Base-by-base conservation (phyloP, 306 rosid species). In the Amphicarpaea edgeworthii region DNA sequence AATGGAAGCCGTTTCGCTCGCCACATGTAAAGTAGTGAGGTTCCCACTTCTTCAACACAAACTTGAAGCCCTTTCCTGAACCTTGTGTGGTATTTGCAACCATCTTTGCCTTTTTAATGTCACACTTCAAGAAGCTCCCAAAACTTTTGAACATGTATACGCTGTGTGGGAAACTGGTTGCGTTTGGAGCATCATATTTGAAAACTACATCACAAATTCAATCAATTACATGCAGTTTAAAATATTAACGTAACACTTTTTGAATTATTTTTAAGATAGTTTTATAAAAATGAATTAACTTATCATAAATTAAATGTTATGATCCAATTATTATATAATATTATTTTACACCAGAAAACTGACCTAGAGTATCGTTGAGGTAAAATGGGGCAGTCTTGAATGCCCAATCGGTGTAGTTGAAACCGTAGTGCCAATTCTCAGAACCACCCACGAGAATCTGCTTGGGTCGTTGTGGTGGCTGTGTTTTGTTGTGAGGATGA, bases 1-100 rank as follows among this genome's bases (percentile, higher is more conserved):
- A 93, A 67, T 93, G 93, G 12, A 77, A 17, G 2, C 93, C 94
- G 40, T 83, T 57, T 72, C 76, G 58, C 74, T 88, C 90, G 1
- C 90, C 94, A 3, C 96, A 90, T 0, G 90, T 88, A 17, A 93
- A 90, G 81, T 77, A 93, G 80, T 86, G 62, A 59, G 96, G 88
- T 62, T 80, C 71, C 91, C 87, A 81, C 1, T 7, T 83, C 5
- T 85, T 80, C 4, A 93, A 76, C 76, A 65, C 75, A 15, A 84
- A 90, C 79, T 83, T 51, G 47, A 89, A 89, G 1, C 97, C 96
- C 0, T 34, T 9, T 34, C 40, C 40, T 7, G 40, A 6, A 34
- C 40, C 40, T 34, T 34, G 40, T 2, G 9, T 34, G 8, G 40
- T 8, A 34, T 7, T 34, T 34, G 40, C 40, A 0, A 34, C 0